Percentiles rank a stretch among this genome's conserved stretches.
These are phyloP conservation scores for Leonotis leonurus DNA, from an alignment of 257 asterid species.

Conservation along the genomic window DNA sequence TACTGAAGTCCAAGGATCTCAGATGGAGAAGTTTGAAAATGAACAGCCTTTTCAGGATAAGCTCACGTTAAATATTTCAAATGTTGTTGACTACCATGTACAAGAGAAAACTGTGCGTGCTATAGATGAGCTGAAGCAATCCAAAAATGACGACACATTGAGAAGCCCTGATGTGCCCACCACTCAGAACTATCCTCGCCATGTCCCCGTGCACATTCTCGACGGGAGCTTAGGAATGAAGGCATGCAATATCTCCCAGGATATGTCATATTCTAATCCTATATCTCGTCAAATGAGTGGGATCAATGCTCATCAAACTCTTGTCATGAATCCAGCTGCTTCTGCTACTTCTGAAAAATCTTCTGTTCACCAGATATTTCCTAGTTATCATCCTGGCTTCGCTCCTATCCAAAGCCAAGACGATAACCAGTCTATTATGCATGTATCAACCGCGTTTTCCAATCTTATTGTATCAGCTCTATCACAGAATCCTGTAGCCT, in stretches of 20 bases:
- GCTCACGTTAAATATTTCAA: conserved; percentile 26
- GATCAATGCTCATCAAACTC: conserved; percentile 33
- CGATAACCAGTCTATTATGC: conserved; percentile 53
- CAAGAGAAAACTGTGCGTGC: conserved; percentile 32
- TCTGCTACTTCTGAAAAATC: no score
- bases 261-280: conserved; percentile 30
- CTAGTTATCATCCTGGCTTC: conserved; percentile 54
- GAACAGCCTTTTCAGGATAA: conserved; percentile 35
- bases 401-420: conserved; percentile 55
- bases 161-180: conserved; percentile 36
- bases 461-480: conserved; percentile 69
- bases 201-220: conserved; percentile 80
- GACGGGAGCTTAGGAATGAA: no score
- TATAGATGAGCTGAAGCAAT: conserved; percentile 32
- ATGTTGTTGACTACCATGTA: conserved; percentile 20
- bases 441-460: conserved; percentile 61
- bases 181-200: conserved; percentile 57
- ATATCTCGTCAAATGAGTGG: conserved; percentile 37
- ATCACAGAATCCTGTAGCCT: conserved; percentile 82
- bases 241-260: no score
- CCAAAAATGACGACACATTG: conserved; percentile 28
- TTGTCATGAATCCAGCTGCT: no score
- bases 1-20: conserved; percentile 37
- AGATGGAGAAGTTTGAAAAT: conserved; percentile 26
- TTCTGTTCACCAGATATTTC: conserved; percentile 50